Percentiles rank a stretch among this genome's conserved stretches.
Conservation (phyloP, 2,329 filamentous ascomycete species). For the Penicillium digitatum region DNA sequence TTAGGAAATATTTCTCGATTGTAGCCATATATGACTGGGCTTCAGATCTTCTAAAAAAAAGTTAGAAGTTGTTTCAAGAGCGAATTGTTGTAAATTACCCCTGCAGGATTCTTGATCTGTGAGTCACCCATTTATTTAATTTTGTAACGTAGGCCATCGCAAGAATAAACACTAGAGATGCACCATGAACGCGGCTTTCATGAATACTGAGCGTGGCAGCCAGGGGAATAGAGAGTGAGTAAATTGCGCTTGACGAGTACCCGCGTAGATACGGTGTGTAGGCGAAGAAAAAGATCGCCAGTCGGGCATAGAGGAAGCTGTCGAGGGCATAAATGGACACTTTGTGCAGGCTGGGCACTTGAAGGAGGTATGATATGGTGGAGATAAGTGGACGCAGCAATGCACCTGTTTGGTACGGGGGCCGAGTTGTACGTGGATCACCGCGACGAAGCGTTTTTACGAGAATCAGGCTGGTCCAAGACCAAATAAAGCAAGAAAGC, state of each 20-base stretch:
- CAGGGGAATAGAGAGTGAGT: slow-evolving; percentile 2
- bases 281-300: slow-evolving; percentile 2
- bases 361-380: not conserved
- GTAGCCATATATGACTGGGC: not conserved
- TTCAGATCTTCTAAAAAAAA: not conserved
- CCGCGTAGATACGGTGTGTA: not conserved
- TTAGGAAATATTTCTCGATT: not conserved
- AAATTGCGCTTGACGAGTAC: not conserved
- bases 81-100: not conserved
- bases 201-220: not conserved
- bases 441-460: slow-evolving; percentile 5
- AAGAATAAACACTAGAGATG: not conserved
- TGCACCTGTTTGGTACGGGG: not conserved
- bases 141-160: not conserved
- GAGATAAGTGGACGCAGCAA: not conserved
- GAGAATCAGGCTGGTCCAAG: not conserved
- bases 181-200: not conserved
- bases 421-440: slow-evolving; percentile 2
- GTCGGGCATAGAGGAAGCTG: slow-evolving; percentile 2
- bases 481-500: slow-evolving; percentile 1
- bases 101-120: not conserved
- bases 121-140: not conserved
- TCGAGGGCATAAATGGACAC: not conserved
- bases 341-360: not conserved
- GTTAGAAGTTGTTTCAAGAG: not conserved